These are phyloP conservation scores for Cyberlindnera meyerae DNA, from an alignment of 805 yeast genomes.

Conservation along the genomic window DNA sequence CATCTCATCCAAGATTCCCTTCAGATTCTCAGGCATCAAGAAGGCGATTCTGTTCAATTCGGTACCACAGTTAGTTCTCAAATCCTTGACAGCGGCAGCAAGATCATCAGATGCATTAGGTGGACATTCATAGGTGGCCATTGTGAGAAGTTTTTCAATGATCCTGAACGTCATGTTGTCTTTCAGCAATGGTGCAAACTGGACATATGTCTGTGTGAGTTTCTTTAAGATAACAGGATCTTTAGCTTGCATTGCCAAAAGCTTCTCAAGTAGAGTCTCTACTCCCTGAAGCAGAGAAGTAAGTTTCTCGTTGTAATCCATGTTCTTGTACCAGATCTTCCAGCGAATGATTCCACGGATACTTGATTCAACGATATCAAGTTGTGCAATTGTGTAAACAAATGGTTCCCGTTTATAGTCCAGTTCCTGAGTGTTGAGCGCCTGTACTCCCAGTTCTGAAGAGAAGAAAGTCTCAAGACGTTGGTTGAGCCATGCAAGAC, in stretches of 20 bases:
- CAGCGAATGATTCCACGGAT: constrained; percentile 91
- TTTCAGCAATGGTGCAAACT: constrained; percentile 85
- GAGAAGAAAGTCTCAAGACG: constrained; percentile 70
- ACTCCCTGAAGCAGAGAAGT: constrained; percentile 51
- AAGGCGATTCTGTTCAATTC: constrained; percentile 92
- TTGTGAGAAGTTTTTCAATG: constrained; percentile 76
- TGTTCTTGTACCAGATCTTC: constrained; percentile 82
- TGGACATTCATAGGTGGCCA: constrained; percentile 81
- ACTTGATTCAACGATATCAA: constrained; percentile 82
- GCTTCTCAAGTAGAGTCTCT: constrained; percentile 66
- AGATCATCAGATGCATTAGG: constrained; percentile 62
- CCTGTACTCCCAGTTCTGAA: constrained; percentile 60
- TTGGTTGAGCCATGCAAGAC: constrained; percentile 76
- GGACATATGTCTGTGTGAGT: constrained; percentile 87
- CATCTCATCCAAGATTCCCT: constrained; percentile 72
- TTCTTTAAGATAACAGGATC: constrained; percentile 81
- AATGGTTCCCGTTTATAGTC: constrained; percentile 62
- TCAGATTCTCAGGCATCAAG: constrained; percentile 87
- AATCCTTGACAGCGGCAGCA: constrained; percentile 75
- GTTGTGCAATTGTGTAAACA: constrained; percentile 73
- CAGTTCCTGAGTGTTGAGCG: constrained; percentile 50
- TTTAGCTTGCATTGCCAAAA: constrained; percentile 67
- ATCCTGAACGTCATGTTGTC: constrained; percentile 80
- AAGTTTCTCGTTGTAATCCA: constrained; percentile 44
- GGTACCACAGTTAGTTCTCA: constrained; percentile 89